Conservation (phyloP, 2,329 filamentous ascomycete genomes). For the Neonectria hederae region DNA sequence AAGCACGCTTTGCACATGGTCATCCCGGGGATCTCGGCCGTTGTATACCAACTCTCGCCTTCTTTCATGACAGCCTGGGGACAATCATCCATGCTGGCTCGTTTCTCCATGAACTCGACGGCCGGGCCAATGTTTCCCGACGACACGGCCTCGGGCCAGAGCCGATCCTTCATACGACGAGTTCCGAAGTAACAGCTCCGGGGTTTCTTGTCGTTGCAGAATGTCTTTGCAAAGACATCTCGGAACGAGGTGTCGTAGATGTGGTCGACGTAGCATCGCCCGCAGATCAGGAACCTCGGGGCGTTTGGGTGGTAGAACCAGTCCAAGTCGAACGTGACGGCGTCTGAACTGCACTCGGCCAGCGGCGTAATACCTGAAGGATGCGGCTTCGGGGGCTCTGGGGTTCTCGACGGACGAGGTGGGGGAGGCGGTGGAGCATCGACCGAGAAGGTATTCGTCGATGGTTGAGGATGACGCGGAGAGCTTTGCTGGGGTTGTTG, state of each 20-base stretch:
- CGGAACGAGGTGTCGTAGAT: slow-evolving; percentile 46
- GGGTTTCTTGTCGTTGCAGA: slow-evolving; percentile 37
- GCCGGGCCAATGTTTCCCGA: slow-evolving; percentile 41
- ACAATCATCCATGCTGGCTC: slow-evolving; percentile 32
- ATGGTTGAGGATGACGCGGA: background rate
- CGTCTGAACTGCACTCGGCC: slow-evolving; percentile 43
- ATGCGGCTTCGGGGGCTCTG: slow-evolving; percentile 26
- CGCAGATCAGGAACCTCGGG: slow-evolving; percentile 48
- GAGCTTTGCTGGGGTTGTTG: background rate
- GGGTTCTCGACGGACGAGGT: slow-evolving; percentile 23
- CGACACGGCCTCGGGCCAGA: slow-evolving; percentile 44
- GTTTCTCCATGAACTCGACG: slow-evolving; percentile 44
- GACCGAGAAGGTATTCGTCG: background rate
- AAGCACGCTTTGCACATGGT: slow-evolving; percentile 53
- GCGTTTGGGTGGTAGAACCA: slow-evolving; percentile 51
- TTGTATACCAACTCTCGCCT: slow-evolving; percentile 47
- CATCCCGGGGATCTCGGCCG: slow-evolving; percentile 44
- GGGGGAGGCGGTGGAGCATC: background rate
- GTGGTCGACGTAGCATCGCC: slow-evolving; percentile 50
- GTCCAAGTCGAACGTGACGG: slow-evolving; percentile 43
- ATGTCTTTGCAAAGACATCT: slow-evolving; percentile 38
- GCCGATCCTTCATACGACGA: slow-evolving; percentile 43
- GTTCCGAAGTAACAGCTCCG: slow-evolving; percentile 49
- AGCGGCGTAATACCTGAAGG: slow-evolving; percentile 31
- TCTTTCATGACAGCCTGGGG: slow-evolving; percentile 22